A percentile compares a stretch with the other conserved stretches of the same genome.
Conservation (phyloP, 2,329 filamentous ascomycete genomes). For the Didymella keratinophila region DNA sequence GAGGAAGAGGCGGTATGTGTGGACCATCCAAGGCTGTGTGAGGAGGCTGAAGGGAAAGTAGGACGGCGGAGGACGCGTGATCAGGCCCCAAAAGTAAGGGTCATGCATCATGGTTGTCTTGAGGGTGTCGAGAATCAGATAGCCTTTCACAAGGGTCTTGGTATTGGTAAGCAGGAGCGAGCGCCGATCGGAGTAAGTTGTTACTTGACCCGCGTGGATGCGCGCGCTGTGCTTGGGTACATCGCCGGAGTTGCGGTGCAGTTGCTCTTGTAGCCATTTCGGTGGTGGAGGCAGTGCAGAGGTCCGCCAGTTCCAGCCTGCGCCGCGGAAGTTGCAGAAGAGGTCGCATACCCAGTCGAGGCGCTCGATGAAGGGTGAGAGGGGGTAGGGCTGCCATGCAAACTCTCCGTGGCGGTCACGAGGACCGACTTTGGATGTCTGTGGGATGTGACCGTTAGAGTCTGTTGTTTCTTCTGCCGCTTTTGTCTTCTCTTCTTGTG, state of each 20-base stretch:
- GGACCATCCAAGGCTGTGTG: constrained; percentile 56
- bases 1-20: constrained; percentile 64
- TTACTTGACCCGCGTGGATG: constrained; percentile 46
- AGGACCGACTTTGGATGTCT: constrained; percentile 31
- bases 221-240: constrained; percentile 32
- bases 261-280: constrained; percentile 49
- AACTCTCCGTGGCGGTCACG: constrained; percentile 49
- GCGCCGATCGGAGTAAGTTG: constrained; percentile 45
- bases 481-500: constrained; percentile 3
- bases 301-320: constrained; percentile 67
- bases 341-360: constrained; percentile 66
- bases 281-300: constrained; percentile 58
- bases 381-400: constrained; percentile 64
- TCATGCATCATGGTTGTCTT: constrained; percentile 76
- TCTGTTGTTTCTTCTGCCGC: neutral
- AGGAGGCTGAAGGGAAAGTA: constrained; percentile 56
- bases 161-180: constrained; percentile 47
- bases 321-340: constrained; percentile 65
- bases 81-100: constrained; percentile 74
- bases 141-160: constrained; percentile 61
- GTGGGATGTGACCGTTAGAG: constrained; percentile 1
- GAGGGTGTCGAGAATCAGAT: constrained; percentile 73
- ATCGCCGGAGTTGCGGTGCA: constrained; percentile 40
- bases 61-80: constrained; percentile 52
- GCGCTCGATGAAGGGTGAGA: constrained; percentile 57